Conservation (phyloP, 495 filamentous ascomycete genomes). For the Neurospora sp. region DNA sequence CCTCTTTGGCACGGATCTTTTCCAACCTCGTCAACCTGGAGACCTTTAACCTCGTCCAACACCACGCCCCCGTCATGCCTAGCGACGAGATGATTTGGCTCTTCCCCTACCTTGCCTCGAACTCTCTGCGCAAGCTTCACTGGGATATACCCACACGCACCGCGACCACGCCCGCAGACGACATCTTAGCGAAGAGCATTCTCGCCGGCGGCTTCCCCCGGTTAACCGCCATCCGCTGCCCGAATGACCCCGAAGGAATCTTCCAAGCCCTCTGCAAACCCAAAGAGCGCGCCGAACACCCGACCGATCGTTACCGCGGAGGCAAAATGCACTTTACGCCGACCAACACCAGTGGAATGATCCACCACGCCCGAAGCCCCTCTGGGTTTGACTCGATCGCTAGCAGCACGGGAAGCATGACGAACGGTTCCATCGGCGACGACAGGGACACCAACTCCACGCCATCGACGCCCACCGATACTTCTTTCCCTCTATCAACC, state of each 20-base stretch:
- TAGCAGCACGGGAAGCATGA: not conserved
- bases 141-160: slow-evolving; percentile 62
- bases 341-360: not conserved
- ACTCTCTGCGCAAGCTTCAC: slow-evolving; percentile 57
- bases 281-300: slow-evolving; percentile 22
- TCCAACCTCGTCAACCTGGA: slow-evolving; percentile 52
- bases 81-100: slow-evolving; percentile 51
- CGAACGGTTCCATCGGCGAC: not conserved
- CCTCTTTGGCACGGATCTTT: slow-evolving; percentile 66
- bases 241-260: slow-evolving; percentile 61
- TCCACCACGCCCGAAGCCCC: not conserved
- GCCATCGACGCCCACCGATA: slow-evolving; percentile 11
- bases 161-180: slow-evolving; percentile 45
- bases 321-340: slow-evolving; percentile 14
- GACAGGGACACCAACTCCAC: not conserved
- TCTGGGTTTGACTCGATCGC: not conserved
- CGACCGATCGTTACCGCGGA: slow-evolving; percentile 27
- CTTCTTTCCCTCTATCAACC: slow-evolving; percentile 1
- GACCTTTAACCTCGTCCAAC: slow-evolving; percentile 63
- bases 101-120: slow-evolving; percentile 59
- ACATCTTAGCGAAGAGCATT: slow-evolving; percentile 65
- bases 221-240: slow-evolving; percentile 57
- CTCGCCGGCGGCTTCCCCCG: slow-evolving; percentile 58
- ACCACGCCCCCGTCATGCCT: slow-evolving; percentile 49
- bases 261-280: slow-evolving; percentile 65